Base-by-base conservation (phyloP, 495 filamentous ascomycete species). In the Hypoxylon fuscum region DNA sequence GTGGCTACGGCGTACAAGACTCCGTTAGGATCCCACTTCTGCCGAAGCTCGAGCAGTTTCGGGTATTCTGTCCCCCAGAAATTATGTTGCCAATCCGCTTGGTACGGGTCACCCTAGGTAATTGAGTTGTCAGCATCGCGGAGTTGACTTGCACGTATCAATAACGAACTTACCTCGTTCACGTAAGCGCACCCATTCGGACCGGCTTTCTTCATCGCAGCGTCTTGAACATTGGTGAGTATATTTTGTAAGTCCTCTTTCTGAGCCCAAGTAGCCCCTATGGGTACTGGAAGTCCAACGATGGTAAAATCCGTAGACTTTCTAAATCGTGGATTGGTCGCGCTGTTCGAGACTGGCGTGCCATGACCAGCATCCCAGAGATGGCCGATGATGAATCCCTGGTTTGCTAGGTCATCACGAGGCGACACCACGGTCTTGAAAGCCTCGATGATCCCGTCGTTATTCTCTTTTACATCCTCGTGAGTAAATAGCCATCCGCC, bases 31-130 rank as follows among this genome's bases (percentile, higher is more conserved):
- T 89, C 86, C 71, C 80, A 86, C 54, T 79, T 79, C 72, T 81
- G 68, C 63, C 86, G 82, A 32, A 86, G 59, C 32, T 78, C 50
- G 2, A 80, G 59, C 42, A 87, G 68, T 6, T 64, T 68, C 0
- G 64, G 59, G 47, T 85, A 86, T 42, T 81, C 79, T 5, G 66
- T 55, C 2, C 86, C 85, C 67, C 81, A 88, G 59, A 87, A 88
- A 8, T 69, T 72, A 15, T 71, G 35, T 63, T 88, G 77, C 73
- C 75, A 89, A 64, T 88, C 59, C 0, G 80, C 78, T 61, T 87
- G 79, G 53, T 78, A 72, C 10, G 81, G 77, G 61, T 87, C 81
- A 17, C 76, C 80, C 77, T 82, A 46, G 2, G 41, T 22, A 10
- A 27, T 27, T n/a, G n/a, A 11, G 12, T 12, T n/a, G 46, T 64